Percentiles rank a stretch among this genome's conserved stretches.
phyloP scores from a whole-genome alignment of 441 rosid species.

The Corymbia citriodora region DNA sequence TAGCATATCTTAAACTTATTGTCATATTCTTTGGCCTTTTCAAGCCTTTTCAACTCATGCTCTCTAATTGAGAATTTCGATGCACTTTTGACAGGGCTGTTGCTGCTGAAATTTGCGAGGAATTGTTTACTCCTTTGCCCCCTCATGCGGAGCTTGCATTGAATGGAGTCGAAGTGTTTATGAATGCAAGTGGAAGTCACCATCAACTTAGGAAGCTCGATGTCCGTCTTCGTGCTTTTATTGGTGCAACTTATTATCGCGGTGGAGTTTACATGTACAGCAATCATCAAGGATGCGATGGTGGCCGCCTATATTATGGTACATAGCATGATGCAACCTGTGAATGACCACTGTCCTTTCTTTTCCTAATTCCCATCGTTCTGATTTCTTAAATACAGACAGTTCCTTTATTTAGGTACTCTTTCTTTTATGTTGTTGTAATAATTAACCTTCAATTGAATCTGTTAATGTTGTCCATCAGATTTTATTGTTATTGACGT shows the following conservation, averaged over 20 bases:
- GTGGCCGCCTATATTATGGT: constrained; percentile 92
- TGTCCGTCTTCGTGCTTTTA: constrained; percentile 71
- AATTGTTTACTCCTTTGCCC: constrained; percentile 78
- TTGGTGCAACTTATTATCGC: constrained; percentile 82
- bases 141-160: constrained; percentile 97
- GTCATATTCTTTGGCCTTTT: neutral
- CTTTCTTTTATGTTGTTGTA: neutral
- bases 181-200: constrained; percentile 99
- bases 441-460: neutral
- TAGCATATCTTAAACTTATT: neutral
- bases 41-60: neutral
- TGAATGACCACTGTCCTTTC: neutral
- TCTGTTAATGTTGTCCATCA: neutral
- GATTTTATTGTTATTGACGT: neutral
- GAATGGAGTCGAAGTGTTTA: constrained; percentile 93
- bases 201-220: constrained; percentile 95
- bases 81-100: constrained; percentile 57
- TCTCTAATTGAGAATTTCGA: neutral
- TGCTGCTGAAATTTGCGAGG: constrained; percentile 96
- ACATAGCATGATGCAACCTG: constrained; percentile 1
- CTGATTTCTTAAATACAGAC: neutral
- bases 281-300: constrained; percentile 98
- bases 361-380: neutral
- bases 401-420: neutral
- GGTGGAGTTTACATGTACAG: constrained; percentile 98